A percentile compares a stretch with the other conserved stretches of the same genome.
These are phyloP conservation scores for Megacollybia platyphylla DNA, from an alignment of 1,284 basidiomycete genomes.

Conservation along the genomic window DNA sequence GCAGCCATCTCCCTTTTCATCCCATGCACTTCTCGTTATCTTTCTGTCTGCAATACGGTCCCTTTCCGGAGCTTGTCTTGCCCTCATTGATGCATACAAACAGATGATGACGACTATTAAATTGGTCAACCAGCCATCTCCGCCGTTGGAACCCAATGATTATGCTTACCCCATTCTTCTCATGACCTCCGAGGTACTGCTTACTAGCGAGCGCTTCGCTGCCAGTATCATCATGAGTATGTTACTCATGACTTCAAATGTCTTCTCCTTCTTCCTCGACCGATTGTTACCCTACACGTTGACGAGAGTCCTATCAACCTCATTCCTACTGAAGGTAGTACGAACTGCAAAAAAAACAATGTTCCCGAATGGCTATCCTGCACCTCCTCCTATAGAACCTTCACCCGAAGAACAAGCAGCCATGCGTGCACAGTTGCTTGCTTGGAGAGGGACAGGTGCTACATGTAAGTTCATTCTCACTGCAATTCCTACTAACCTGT, in stretches of 20 bases:
- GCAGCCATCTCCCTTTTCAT: slow-evolving; percentile 27
- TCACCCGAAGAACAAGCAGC: slow-evolving; percentile 54
- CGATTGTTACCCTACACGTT: slow-evolving; percentile 58
- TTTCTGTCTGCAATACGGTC: slow-evolving; percentile 62
- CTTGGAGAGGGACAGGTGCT: slow-evolving; percentile 29
- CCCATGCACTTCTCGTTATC: slow-evolving; percentile 50
- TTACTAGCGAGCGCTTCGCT: slow-evolving; percentile 29
- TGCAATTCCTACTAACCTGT: slow-evolving; percentile 1
- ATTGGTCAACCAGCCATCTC: slow-evolving; percentile 41
- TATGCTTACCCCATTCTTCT: slow-evolving; percentile 24
- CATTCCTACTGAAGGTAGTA: slow-evolving; percentile 31
- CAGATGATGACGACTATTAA: slow-evolving; percentile 50
- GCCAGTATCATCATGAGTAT: slow-evolving; percentile 25
- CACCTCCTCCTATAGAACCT: slow-evolving; percentile 51
- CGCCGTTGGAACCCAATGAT: slow-evolving; percentile 10
- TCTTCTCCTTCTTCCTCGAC: slow-evolving; percentile 36
- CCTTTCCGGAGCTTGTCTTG: slow-evolving; percentile 54
- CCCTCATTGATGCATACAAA: slow-evolving; percentile 57
- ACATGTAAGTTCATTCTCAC: slow-evolving; percentile 11
- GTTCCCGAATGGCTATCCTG: slow-evolving; percentile 75
- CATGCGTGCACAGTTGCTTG: slow-evolving; percentile 38
- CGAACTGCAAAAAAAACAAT: slow-evolving; percentile 47
- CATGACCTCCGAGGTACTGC: slow-evolving; percentile 37
- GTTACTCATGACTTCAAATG: slow-evolving; percentile 20
- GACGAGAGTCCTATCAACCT: slow-evolving; percentile 37